Conservation (phyloP, 768 basidiomycete species). For the Hemileccinum impolitum region DNA sequence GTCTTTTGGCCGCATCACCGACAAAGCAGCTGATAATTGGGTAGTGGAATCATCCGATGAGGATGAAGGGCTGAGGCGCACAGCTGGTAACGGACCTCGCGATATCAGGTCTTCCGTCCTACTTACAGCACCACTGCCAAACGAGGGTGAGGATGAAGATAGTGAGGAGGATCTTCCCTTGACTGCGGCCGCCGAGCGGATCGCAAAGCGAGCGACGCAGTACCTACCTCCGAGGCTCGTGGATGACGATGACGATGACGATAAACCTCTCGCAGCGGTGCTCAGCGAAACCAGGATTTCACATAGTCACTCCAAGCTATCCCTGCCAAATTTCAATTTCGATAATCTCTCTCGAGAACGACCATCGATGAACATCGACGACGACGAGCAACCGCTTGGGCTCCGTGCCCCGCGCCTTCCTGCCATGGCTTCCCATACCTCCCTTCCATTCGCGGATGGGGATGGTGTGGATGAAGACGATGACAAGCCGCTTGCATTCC, state of each 20-base stretch:
- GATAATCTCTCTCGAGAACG: conserved; percentile 27
- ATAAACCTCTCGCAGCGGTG: conserved; percentile 62
- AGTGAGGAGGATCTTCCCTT: conserved; percentile 84
- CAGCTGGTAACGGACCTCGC: conserved; percentile 56
- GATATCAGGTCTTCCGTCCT: conserved; percentile 25
- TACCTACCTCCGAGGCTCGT: conserved; percentile 15
- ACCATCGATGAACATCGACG: conserved; percentile 41
- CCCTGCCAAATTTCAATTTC: conserved; percentile 43
- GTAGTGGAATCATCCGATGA: conserved; percentile 66
- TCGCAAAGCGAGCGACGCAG: conserved; percentile 43
- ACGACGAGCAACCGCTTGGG: conserved; percentile 68
- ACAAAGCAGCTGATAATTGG: conserved; percentile 36
- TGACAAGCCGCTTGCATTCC: conserved; percentile 65
- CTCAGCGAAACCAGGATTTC: conserved; percentile 44
- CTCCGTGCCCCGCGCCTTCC: conserved; percentile 55
- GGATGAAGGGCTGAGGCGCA: conserved; percentile 48
- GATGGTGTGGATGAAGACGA: conserved; percentile 61
- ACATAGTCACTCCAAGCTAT: conserved; percentile 42
- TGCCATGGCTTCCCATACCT: conserved; percentile 21
- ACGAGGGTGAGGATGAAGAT: conserved; percentile 38
- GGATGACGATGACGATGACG: conserved; percentile 55
- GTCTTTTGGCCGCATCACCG: conserved; percentile 14
- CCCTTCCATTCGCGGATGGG: conserved; percentile 28
- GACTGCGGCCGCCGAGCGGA: conserved; percentile 57
- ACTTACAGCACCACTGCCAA: neutral